Conservation (phyloP, 768 basidiomycete genomes). For the Russula compacta region DNA sequence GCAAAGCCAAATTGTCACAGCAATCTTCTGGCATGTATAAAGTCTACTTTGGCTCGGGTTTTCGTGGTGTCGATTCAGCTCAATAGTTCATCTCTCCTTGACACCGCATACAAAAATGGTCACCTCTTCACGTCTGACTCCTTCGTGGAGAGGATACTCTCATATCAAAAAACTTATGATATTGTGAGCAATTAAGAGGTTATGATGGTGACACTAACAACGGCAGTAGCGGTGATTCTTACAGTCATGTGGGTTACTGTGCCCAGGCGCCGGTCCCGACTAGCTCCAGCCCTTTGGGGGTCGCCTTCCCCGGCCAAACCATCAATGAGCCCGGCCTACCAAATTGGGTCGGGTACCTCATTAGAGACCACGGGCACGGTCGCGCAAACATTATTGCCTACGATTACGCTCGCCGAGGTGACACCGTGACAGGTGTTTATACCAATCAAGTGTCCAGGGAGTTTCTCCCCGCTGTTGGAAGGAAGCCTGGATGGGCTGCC, state of each 20-base stretch:
- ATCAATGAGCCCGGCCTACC: constrained; percentile 13
- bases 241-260: constrained; percentile 14
- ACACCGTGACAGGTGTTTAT: constrained; percentile 22
- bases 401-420: constrained; percentile 16
- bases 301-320: constrained; percentile 13
- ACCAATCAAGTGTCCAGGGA: constrained; percentile 8
- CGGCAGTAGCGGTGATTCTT: constrained; percentile 13
- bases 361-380: constrained; percentile 14
- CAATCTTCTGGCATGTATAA: background rate
- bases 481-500: constrained; percentile 30
- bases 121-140: constrained; percentile 10
- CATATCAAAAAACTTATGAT: constrained; percentile 12
- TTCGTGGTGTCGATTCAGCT: background rate
- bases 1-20: background rate
- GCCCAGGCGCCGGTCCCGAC: constrained; percentile 13
- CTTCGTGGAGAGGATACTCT: constrained; percentile 14
- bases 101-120: constrained; percentile 4
- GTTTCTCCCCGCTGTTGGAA: constrained; percentile 25
- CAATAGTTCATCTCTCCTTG: background rate
- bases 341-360: constrained; percentile 18
- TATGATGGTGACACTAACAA: background rate
- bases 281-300: constrained; percentile 12
- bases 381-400: constrained; percentile 19
- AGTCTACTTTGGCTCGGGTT: background rate
- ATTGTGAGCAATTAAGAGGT: constrained; percentile 7